These are phyloP conservation scores for Beauveria scarabaeidicola DNA, from an alignment of 2,329 filamentous ascomycete species.

Conservation along the genomic window DNA sequence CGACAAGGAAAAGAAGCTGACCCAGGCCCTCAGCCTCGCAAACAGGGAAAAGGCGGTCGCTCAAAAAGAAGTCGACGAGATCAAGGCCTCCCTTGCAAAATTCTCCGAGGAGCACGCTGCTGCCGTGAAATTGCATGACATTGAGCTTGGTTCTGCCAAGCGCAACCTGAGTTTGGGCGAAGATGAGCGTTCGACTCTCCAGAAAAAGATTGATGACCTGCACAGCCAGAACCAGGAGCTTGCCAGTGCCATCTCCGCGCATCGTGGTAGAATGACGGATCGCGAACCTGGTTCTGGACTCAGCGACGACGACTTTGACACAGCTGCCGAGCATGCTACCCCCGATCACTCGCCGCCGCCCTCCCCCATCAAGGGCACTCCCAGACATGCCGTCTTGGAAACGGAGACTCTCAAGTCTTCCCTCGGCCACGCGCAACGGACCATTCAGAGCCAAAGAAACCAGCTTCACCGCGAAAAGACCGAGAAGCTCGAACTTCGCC, in stretches of 20 bases:
- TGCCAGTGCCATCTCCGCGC: constrained; percentile 70
- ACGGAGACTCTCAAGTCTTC: constrained; percentile 93
- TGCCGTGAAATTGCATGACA: constrained; percentile 74
- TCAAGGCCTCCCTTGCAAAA: constrained; percentile 71
- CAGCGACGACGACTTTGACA: constrained; percentile 56
- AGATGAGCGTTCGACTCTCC: constrained; percentile 66
- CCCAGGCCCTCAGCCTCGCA: constrained; percentile 59
- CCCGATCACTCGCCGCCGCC: constrained; percentile 85
- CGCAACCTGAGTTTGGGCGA: constrained; percentile 72
- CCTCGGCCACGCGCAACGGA: constrained; percentile 86
- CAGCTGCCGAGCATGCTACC: constrained; percentile 59
- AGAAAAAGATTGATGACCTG: constrained; percentile 81
- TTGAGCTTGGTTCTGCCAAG: constrained; percentile 76
- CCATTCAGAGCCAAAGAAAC: constrained; percentile 91
- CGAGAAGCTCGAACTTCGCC: constrained; percentile 90
- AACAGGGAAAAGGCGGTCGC: constrained; percentile 67
- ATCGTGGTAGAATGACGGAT: constrained; percentile 59
- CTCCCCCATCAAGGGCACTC: constrained; percentile 85
- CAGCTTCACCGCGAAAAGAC: constrained; percentile 97
- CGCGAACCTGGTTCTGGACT: constrained; percentile 49
- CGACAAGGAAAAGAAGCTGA: constrained; percentile 76
- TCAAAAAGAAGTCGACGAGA: constrained; percentile 84
- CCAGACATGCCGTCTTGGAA: constrained; percentile 85
- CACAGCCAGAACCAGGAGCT: constrained; percentile 85
- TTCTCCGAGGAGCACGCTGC: constrained; percentile 72